Base-by-base conservation (phyloP, 139 green algal species). In the Coelastrella sp. region DNA sequence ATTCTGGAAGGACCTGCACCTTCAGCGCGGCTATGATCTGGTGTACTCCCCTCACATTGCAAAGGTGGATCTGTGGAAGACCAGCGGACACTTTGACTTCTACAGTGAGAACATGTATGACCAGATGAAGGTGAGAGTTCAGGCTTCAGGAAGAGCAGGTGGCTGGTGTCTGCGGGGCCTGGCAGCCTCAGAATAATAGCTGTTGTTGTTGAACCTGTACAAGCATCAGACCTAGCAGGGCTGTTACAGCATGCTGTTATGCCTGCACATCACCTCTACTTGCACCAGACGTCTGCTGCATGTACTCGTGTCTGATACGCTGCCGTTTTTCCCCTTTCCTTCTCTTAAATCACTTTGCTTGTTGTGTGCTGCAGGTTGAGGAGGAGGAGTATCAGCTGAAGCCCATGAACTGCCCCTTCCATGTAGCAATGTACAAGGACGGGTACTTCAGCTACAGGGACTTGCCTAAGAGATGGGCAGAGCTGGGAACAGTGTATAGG, bases 351-450 rank as follows among this genome's bases (percentile, higher is more conserved):
- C n/a, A n/a, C n/a, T n/a, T n/a, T n/a, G n/a, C n/a, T n/a, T 68
- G 34, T 59, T 74, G n/a, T 15, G 57, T 32, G 45, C n/a, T 15
- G 38, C 77, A 97, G 83, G 90, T 98, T 19, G 96, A 99, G 89
- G 89, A 96, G 17, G 96, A 98, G 69, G 82, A 91, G 79, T 99
- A 98, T 91, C 97, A 99, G 93, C 91, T 99, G 19, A 93, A 93
- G 66, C 97, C 97, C 57, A 99, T 99, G 97, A 99, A 99, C 93
- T 99, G 97, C 91, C 97, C 97, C 53, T 99, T 98, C 91, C 97
- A 99, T 91, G 93, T 99, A 62, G 82, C 89, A 19, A 87, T 99
- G 41, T 99, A 98, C 92, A 98, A 98, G 84, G 88, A 92, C 25
- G 86, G 81, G 21, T 90, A 91, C 73, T 85, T 91, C 88, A 91